Base-by-base conservation (phyloP, 2,329 filamentous ascomycete species). In the Dactylonectria macrodidyma region DNA sequence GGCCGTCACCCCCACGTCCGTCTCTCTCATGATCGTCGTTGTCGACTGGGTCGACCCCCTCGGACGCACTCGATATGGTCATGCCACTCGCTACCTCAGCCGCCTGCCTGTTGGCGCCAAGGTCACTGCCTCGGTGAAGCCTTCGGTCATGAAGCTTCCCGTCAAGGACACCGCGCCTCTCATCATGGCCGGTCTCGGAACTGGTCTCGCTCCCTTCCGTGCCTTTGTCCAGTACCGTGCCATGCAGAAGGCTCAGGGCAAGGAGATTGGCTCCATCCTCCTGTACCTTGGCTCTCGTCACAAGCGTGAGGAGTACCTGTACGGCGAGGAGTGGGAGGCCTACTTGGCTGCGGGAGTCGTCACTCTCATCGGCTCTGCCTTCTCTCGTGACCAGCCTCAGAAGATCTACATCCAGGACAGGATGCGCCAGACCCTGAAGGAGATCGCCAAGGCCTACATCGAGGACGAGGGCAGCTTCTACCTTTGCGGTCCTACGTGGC, bases 351-450 rank as follows among this genome's bases (percentile, higher is more conserved):
- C 96, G 0, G 96, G 96, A 59, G 94, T 99, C 75, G 95, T 99
- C 80, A 99, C 96, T 0, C 89, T 97, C 48, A 90, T 99, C 58
- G 96, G 96, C 59, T 91, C 94, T 59, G 96, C 96, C 50, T 99
- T 99, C 87, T 97, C 94, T 66, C 92, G 96, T 80, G 96, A 99
- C 80, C 96, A 99, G 88, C 93, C 94, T 16, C 88, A 98, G 85
- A 99, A 99, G 91, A 97, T 99, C 73, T 99, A 99, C 84, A 99
- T 99, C 78, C 96, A 99, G 86, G 96, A 99, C 81, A 90, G 95
- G 73, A 99, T 99, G 96, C 88, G 96, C 65, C 88, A 98, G 88
- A 94, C 92, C 0, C 84, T 98, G 67, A 84, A 86, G 51, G 91
- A 96, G 70, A 97, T 99, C 71, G 88, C 94, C 66, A 86, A 95